A percentile compares a stretch with the other conserved stretches of the same genome.
phyloP scores from a whole-genome alignment of 306 rosid genomes.

The Vigna unguiculata region DNA sequence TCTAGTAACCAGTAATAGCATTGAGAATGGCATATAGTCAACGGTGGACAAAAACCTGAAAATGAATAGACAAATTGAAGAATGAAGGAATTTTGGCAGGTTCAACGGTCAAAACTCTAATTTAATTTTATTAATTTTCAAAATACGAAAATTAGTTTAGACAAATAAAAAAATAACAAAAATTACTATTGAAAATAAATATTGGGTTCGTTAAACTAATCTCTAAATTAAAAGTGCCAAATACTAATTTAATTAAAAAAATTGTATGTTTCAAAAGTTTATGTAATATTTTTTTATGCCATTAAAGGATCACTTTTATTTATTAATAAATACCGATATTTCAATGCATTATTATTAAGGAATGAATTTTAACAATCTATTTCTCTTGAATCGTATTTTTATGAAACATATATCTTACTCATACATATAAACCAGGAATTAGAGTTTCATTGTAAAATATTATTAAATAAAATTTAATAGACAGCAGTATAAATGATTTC shows the following conservation, averaged over 20 bases:
- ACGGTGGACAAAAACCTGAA: conserved; percentile 23
- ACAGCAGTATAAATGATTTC: neutral
- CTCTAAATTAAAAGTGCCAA: neutral
- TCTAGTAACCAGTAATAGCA: neutral
- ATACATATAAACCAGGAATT: neutral
- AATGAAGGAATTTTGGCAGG: neutral
- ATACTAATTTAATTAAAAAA: neutral
- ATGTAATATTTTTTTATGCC: neutral
- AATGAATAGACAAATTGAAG: neutral
- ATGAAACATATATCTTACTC: too few relatives aligned
- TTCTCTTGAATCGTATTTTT: neutral
- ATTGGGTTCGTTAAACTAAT: neutral
- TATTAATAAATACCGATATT: neutral
- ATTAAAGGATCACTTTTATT: neutral
- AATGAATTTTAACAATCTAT: neutral
- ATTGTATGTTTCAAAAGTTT: neutral
- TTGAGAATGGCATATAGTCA: neutral
- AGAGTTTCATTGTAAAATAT: neutral
- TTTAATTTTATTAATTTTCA: neutral
- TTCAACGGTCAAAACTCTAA: conserved; percentile 10
- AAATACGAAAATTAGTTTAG: neutral
- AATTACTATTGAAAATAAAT: neutral
- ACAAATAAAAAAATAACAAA: neutral
- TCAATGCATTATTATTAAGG: neutral
- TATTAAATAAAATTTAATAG: neutral